Conservation (phyloP, 2,329 filamentous ascomycete species). For the Dactylellina haptotyla region DNA sequence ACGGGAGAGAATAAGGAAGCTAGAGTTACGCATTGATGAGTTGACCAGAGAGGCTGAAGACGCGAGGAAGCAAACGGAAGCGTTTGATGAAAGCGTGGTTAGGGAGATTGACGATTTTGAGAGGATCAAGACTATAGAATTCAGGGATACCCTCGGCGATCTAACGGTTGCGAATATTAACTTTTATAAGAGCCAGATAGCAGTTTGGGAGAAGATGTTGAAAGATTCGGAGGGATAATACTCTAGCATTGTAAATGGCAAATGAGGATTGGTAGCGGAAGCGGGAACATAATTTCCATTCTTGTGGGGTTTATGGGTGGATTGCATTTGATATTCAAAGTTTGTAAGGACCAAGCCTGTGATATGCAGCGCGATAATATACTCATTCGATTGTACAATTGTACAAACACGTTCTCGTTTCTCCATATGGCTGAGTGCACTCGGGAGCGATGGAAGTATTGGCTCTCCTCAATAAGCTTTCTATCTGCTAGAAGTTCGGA, state of each 20-base stretch:
- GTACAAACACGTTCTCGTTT: not conserved
- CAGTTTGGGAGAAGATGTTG: conserved; percentile 91
- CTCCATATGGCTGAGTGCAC: too few relatives aligned
- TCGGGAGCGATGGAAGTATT: too few relatives aligned
- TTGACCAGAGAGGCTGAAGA: conserved; percentile 88
- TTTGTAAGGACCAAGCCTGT: conserved; percentile 7
- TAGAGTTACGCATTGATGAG: conserved; percentile 92
- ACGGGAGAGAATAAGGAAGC: conserved; percentile 84
- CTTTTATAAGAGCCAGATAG: conserved; percentile 82
- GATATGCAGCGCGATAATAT: conserved; percentile 6
- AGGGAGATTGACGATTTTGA: conserved; percentile 94
- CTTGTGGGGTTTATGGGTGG: conserved; percentile 1
- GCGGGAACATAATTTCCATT: not conserved
- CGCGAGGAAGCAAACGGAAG: conserved; percentile 85
- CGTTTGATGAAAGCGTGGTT: conserved; percentile 96
- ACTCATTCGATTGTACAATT: conserved; percentile 10
- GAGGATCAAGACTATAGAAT: conserved; percentile 92
- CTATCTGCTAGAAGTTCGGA: too few relatives aligned
- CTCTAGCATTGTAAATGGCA: not conserved
- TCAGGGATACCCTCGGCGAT: conserved; percentile 83
- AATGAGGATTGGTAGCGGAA: not conserved
- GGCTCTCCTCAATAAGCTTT: too few relatives aligned
- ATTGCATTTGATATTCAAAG: not conserved
- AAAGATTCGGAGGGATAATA: conserved; percentile 77
- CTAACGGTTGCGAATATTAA: conserved; percentile 85